Evolutionary conservation across 306 rosid genomes (phyloP).

Genomic region (Gleditsia sinensis): DNA sequence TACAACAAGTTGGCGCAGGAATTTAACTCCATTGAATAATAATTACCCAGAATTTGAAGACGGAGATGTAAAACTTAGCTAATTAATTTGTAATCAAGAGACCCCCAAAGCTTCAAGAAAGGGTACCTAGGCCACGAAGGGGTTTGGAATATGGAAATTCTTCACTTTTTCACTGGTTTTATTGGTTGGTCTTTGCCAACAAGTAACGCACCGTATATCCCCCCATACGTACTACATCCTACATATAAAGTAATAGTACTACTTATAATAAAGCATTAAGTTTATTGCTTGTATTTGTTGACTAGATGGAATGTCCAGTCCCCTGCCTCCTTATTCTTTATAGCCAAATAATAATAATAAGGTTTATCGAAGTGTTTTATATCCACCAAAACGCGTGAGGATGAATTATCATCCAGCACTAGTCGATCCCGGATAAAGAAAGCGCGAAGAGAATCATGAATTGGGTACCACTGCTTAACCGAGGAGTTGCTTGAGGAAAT

Average conservation of each 20-base stretch:
- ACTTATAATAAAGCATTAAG: background rate
- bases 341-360: no score
- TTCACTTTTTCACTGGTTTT: slow-evolving; percentile 37
- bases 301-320: no score
- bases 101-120: slow-evolving; percentile 25
- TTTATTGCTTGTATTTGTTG: background rate
- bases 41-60: background rate
- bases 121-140: background rate
- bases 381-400: no score
- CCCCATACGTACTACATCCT: background rate
- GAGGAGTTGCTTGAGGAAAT: slow-evolving; percentile 1
- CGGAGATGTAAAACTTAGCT: background rate
- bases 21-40: background rate
- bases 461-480: background rate
- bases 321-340: no score
- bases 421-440: background rate
- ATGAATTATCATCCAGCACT: no score
- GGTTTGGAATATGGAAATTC: slow-evolving; percentile 40
- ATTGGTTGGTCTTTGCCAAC: slow-evolving; percentile 7
- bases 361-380: no score
- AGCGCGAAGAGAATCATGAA: background rate
- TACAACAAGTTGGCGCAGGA: slow-evolving; percentile 27
- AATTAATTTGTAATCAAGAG: slow-evolving; percentile 10
- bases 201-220: slow-evolving; percentile 11
- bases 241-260: background rate